Evolutionary conservation across 495 filamentous ascomycete genomes (phyloP).

Genomic region (Filosporella fistucella): DNA sequence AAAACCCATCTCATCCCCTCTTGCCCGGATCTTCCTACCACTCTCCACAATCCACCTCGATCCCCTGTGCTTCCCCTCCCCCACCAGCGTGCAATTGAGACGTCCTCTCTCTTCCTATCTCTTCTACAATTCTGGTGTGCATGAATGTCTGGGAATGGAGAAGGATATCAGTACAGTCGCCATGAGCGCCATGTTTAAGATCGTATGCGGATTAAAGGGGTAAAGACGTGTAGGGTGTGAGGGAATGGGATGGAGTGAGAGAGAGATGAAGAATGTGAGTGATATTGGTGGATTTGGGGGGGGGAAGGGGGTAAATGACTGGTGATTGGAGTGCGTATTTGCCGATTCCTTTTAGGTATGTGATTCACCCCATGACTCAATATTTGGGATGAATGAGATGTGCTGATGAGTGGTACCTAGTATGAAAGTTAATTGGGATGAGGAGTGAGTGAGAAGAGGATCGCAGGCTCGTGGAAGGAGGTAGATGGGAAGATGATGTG

Average conservation of each 20-base stretch:
- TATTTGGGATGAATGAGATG: too few species aligned
- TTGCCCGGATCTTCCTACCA: too few species aligned
- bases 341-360: too few species aligned
- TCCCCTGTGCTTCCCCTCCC: slow-evolving; percentile 60
- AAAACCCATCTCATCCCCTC: too few species aligned
- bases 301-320: slow-evolving; percentile 66
- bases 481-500: not conserved
- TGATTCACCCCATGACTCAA: too few species aligned
- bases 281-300: slow-evolving; percentile 54
- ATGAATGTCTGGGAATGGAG: slow-evolving; percentile 57
- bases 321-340: slow-evolving; percentile 69
- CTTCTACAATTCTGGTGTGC: slow-evolving; percentile 58
- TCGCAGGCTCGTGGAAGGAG: not conserved
- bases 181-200: slow-evolving; percentile 58
- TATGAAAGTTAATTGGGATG: slow-evolving; percentile 23
- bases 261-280: slow-evolving; percentile 63
- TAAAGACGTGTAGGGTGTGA: slow-evolving; percentile 45
- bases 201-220: slow-evolving; percentile 20
- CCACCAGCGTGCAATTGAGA: slow-evolving; percentile 58
- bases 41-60: too few species aligned
- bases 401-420: too few species aligned
- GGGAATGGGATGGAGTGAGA: slow-evolving; percentile 21
- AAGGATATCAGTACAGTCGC: slow-evolving; percentile 59
- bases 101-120: slow-evolving; percentile 67
- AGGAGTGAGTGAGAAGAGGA: not conserved